phyloP scores from a whole-genome alignment of 176 grass and related monocot genomes.

The Olyra latifolia region DNA sequence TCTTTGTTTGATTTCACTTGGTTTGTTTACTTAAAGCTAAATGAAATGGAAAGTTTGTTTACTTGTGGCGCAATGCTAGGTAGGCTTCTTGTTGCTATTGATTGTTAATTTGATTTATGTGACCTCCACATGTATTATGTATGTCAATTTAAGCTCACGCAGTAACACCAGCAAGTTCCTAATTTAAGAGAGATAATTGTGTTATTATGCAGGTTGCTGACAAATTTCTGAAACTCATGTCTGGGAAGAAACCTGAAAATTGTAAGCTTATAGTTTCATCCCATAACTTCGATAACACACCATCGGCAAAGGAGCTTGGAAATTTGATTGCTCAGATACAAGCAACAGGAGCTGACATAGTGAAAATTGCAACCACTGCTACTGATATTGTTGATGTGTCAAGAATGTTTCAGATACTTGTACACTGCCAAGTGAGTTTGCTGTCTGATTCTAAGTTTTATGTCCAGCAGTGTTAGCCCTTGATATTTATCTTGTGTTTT shows the following conservation, averaged over 20 bases:
- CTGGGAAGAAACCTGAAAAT: conserved; percentile 77
- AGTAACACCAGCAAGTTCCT: background rate
- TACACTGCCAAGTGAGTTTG: conserved; percentile 68
- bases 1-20: background rate
- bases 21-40: background rate
- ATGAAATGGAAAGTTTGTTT: background rate
- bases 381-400: conserved; percentile 82
- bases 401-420: conserved; percentile 84
- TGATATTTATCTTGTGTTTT: background rate
- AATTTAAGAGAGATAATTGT: background rate
- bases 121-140: background rate
- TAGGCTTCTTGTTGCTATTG: background rate
- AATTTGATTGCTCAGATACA: conserved; percentile 70
- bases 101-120: background rate
- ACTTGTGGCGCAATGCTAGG: background rate
- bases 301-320: conserved; percentile 67
- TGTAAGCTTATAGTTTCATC: conserved; percentile 92
- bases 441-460: background rate
- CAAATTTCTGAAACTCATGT: conserved; percentile 70
- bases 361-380: conserved; percentile 91
- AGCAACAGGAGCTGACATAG: conserved; percentile 83
- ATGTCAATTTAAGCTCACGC: background rate
- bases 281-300: conserved; percentile 88
- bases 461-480: background rate
- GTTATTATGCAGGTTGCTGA: conserved; percentile 65